Conservation (phyloP, 495 filamentous ascomycete species). For the Xanthoparmelia taractica region DNA sequence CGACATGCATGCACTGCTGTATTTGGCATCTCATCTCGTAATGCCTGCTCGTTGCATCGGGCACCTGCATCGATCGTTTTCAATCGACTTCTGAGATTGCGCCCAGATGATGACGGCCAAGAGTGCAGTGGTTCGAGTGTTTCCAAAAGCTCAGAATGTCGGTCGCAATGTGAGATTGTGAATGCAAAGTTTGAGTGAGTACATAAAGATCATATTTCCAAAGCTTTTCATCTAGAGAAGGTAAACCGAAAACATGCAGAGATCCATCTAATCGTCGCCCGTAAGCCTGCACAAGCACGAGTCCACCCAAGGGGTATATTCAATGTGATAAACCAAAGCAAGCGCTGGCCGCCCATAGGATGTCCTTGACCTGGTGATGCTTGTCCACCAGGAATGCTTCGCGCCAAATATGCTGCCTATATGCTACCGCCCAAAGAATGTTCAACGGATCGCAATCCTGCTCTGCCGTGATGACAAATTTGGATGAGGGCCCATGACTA, state of each 20-base stretch:
- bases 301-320: conserved; percentile 4
- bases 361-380: not conserved
- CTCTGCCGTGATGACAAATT: not conserved
- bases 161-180: not conserved
- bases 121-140: not conserved
- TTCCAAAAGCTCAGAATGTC: not conserved
- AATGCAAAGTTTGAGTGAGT: not conserved
- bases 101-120: not conserved
- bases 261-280: not conserved
- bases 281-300: not conserved
- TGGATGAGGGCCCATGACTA: conserved; percentile 6
- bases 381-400: not conserved
- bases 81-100: not conserved
- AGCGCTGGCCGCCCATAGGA: conserved; percentile 5
- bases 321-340: not conserved
- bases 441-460: not conserved
- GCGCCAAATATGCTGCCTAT: not conserved
- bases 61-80: not conserved
- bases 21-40: not conserved
- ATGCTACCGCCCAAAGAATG: not conserved
- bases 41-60: not conserved
- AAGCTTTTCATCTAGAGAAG: not conserved
- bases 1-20: conserved; percentile 1
- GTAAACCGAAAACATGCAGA: not conserved
- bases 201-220: not conserved